Percentiles rank a stretch among this genome's conserved stretches.
Evolutionary conservation across 768 basidiomycete species (phyloP).

Genomic region (Serendipita sp.): DNA sequence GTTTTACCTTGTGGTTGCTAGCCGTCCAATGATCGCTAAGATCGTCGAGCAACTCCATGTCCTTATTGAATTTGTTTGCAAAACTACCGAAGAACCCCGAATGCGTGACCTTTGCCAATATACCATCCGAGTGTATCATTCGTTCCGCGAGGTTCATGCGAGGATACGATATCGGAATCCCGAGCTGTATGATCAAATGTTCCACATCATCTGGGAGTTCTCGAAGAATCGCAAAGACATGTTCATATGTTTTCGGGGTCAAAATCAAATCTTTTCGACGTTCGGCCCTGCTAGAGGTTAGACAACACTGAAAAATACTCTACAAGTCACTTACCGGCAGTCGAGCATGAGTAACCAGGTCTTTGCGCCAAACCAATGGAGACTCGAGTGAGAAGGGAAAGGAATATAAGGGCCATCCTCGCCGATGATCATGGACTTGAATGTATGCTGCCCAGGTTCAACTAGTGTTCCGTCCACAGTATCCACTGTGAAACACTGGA

Average conservation of each 20-base stretch:
- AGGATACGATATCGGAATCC: slow-evolving; percentile 69
- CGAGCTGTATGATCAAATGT: slow-evolving; percentile 66
- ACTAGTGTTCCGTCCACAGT: slow-evolving; percentile 55
- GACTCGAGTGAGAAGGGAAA: slow-evolving; percentile 66
- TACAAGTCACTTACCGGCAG: slow-evolving; percentile 42
- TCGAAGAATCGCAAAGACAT: slow-evolving; percentile 47
- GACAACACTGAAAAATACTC: neutral
- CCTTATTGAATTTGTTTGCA: slow-evolving; percentile 81
- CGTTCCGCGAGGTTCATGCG: slow-evolving; percentile 75
- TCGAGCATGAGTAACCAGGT: slow-evolving; percentile 65
- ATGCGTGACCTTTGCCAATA: slow-evolving; percentile 29
- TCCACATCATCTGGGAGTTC: slow-evolving; percentile 50
- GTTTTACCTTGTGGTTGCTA: slow-evolving; percentile 49
- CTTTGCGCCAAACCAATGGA: slow-evolving; percentile 18
- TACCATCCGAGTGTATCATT: neutral
- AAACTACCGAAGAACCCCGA: slow-evolving; percentile 57
- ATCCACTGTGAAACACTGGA: slow-evolving; percentile 71
- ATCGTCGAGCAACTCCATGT: slow-evolving; percentile 82
- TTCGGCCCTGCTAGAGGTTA: slow-evolving; percentile 46
- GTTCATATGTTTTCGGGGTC: slow-evolving; percentile 53
- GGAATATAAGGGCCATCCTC: slow-evolving; percentile 61
- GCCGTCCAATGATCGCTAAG: slow-evolving; percentile 94
- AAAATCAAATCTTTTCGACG: slow-evolving; percentile 69
- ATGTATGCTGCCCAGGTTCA: slow-evolving; percentile 41
- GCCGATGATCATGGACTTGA: slow-evolving; percentile 62